Percentiles rank a stretch among this genome's conserved stretches.
These are phyloP conservation scores for Agrocybe chaxingu DNA, from an alignment of 768 basidiomycete species.

Conservation along the genomic window DNA sequence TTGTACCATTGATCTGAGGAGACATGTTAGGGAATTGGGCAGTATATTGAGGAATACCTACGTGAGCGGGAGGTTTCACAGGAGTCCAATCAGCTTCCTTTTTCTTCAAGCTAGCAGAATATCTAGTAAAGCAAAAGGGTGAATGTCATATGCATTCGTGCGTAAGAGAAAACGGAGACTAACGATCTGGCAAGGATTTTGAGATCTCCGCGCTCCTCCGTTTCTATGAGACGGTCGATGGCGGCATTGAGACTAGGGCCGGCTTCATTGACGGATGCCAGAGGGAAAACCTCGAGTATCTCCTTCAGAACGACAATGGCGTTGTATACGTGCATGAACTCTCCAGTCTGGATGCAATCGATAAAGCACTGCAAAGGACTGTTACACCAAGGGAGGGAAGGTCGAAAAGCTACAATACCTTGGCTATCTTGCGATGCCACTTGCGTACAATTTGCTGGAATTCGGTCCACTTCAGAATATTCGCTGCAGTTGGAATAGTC, in stretches of 20 bases:
- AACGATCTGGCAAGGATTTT: slow-evolving; percentile 79
- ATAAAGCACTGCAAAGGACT: slow-evolving; percentile 56
- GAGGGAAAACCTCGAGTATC: slow-evolving; percentile 84
- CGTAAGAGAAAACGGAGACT: slow-evolving; percentile 19
- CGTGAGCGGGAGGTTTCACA: slow-evolving; percentile 28
- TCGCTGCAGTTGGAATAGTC: slow-evolving; percentile 33
- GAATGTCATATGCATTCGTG: neutral
- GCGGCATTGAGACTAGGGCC: slow-evolving; percentile 55
- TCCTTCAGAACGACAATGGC: slow-evolving; percentile 93
- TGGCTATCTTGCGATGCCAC: slow-evolving; percentile 77
- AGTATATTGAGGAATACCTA: neutral
- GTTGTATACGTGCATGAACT: slow-evolving; percentile 98
- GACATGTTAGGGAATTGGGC: neutral
- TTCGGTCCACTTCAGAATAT: slow-evolving; percentile 64
- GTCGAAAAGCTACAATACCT: slow-evolving; percentile 37
- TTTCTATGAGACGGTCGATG: slow-evolving; percentile 65
- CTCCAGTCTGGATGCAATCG: slow-evolving; percentile 79
- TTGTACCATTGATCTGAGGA: slow-evolving; percentile 24
- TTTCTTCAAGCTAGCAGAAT: slow-evolving; percentile 73
- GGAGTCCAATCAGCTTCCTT: slow-evolving; percentile 57
- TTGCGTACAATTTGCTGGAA: slow-evolving; percentile 75
- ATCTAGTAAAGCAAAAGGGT: slow-evolving; percentile 36
- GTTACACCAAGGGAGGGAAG: neutral
- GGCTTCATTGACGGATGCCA: slow-evolving; percentile 53
- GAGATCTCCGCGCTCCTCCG: slow-evolving; percentile 79